Base-by-base conservation (phyloP, 2,329 filamentous ascomycete genomes). In the Dothistroma pini region DNA sequence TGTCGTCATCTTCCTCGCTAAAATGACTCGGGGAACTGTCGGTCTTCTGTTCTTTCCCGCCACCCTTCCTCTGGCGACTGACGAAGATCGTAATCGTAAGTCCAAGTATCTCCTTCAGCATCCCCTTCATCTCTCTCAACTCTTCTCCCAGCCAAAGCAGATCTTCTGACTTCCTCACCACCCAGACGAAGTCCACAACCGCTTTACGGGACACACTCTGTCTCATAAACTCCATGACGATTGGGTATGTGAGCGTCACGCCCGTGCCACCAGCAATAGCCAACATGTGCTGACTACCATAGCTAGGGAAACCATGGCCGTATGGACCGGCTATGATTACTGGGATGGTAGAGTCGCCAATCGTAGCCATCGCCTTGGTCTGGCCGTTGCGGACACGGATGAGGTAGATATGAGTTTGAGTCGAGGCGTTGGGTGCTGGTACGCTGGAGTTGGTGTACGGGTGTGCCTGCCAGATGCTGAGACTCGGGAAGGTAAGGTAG, bases 401-500 rank as follows among this genome's bases (percentile, higher is more conserved):
- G 55, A 77, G 61, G 55, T 77, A 77, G 12, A 69, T 72, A 66
- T 58, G 49, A 35, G 11, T 58, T 25, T 75, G 69, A 8, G 65
- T 21, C 29, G 60, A 56, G n/a, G 57, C 64, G 3, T 56, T 57
- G 12, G 55, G 59, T 12, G 75, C 79, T 74, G 57, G 86, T 0
- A 83, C 71, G 57, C 81, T 86, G 9, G 86, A 76, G 0, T 86
- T 84, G 0, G 87, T 90, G 69, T 90, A 89, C 0, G 88, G 88
- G 68, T 91, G 88, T 0, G 85, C 86, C 73, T 91, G 87, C 86
- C 87, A 90, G 67, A 90, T 81, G 19, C 62, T 87, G 34, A 84
- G 77, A 62, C 86, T 82, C 0, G 85, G 79, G 68, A 91, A 90
- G 71, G 83, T 88, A 16, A 90, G 77, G 68, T 85, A 90, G 72